Base-by-base conservation (phyloP, 768 basidiomycete species). In the Russula olivacea region DNA sequence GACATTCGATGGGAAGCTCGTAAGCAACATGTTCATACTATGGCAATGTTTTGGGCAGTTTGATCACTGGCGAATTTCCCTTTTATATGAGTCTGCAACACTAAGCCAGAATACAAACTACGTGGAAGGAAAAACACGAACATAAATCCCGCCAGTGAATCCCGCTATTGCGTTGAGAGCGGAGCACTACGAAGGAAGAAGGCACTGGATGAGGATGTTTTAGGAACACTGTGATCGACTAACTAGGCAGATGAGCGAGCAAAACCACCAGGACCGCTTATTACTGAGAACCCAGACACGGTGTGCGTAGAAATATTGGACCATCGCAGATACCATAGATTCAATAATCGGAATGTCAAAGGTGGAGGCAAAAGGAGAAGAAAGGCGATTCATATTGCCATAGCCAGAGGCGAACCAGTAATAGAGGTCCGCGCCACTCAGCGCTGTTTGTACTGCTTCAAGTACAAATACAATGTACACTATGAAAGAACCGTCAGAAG, bases 391-490 rank as follows among this genome's bases (percentile, higher is more conserved):
- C 28, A 73, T 45, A 56, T 74, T 61, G 0, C 73, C 74, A 40
- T 69, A 74, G 21, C 72, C 71, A 3, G 69, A 45, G 23, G 47
- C 70, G 63, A 69, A 74, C 69, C 70, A 71, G 58, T 70, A 69
- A 10, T 68, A 70, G 12, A 67, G 58, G 62, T 74, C 74, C 1
- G 64, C 69, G 32, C 68, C 70, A 43, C 45, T 66, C 34, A 74
- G 64, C 9, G 52, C 59, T 14, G 68, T 66, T 63, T 74, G 74
- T 8, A 68, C 15, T 0, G 68, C 63, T 61, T 73, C 72, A 15
- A 69, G 17, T 0, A 69, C 25, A 48, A 72, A 69, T 14, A 73
- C 41, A 51, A 36, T n/a, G 47, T 65, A 69, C 1, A 74, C 74
- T 74, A 43, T 1, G 21, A 2, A n/a, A 17, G 6, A 56, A 15